Conservation (phyloP, 2,329 filamentous ascomycete genomes). For the Erysiphe neolycopersici region DNA sequence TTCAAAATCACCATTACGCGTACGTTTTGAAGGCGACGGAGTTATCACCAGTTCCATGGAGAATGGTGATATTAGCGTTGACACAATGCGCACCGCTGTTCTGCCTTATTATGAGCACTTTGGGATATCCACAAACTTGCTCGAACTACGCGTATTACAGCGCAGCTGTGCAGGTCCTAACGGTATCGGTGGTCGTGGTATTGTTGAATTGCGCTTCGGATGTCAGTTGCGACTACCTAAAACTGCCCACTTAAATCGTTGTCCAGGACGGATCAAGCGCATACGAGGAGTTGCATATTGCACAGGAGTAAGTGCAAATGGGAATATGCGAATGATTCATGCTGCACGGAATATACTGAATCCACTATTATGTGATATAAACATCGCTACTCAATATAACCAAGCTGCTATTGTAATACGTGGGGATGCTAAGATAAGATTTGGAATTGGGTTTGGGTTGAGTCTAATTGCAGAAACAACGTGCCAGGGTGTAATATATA, state of each 20-base stretch:
- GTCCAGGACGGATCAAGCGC: slow-evolving; percentile 59
- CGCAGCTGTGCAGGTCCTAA: slow-evolving; percentile 52
- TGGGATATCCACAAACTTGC: slow-evolving; percentile 51
- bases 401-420: slow-evolving; percentile 29
- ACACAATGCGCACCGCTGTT: slow-evolving; percentile 79
- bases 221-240: slow-evolving; percentile 85
- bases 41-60: slow-evolving; percentile 77
- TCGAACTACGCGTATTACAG: slow-evolving; percentile 61
- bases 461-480: slow-evolving; percentile 83
- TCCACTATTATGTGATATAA: slow-evolving; percentile 61
- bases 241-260: slow-evolving; percentile 66
- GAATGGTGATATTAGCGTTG: slow-evolving; percentile 65
- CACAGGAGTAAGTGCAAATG: slow-evolving; percentile 71
- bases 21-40: slow-evolving; percentile 69
- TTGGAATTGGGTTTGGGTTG: slow-evolving; percentile 77
- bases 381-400: slow-evolving; percentile 62
- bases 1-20: slow-evolving; percentile 70
- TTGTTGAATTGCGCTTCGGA: slow-evolving; percentile 82
- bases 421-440: slow-evolving; percentile 29
- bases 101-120: slow-evolving; percentile 76
- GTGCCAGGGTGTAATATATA: slow-evolving; percentile 54
- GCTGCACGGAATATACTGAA: slow-evolving; percentile 71
- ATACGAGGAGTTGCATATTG: slow-evolving; percentile 86
- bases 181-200: slow-evolving; percentile 59
- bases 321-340: slow-evolving; percentile 90